Percentiles rank a stretch among this genome's conserved stretches.
Evolutionary conservation across 495 filamentous ascomycete species (phyloP).

Genomic region (Melanomma pulvis-pyrius): DNA sequence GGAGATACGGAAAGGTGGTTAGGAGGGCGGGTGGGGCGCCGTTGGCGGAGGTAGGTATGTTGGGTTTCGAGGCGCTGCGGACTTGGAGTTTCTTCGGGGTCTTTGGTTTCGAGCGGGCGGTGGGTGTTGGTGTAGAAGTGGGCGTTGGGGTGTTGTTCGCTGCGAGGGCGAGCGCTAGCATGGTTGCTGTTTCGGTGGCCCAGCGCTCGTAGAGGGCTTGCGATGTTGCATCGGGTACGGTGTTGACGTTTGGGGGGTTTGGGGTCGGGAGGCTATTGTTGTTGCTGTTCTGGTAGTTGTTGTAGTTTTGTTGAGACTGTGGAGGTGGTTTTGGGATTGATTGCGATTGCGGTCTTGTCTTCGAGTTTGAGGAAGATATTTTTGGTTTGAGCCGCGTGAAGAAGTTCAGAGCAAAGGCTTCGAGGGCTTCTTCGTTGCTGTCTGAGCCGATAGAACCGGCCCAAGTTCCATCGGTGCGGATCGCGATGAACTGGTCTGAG

Average conservation of each 20-base stretch:
- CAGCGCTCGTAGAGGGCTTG: constrained; percentile 25
- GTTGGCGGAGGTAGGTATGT: background rate
- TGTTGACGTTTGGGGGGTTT: background rate
- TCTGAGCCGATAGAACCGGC: constrained; percentile 34
- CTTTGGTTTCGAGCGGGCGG: background rate
- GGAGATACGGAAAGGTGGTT: constrained; percentile 27
- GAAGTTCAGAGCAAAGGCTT: constrained; percentile 29
- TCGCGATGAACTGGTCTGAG: constrained; percentile 31
- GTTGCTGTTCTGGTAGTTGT: background rate
- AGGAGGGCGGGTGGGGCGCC: background rate
- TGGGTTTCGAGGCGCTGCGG: background rate
- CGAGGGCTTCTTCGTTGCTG: constrained; percentile 23
- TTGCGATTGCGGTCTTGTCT: constrained; percentile 5
- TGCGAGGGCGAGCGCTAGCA: constrained; percentile 12
- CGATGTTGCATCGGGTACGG: constrained; percentile 4
- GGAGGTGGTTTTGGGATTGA: constrained; percentile 1
- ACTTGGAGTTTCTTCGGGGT: constrained; percentile 24
- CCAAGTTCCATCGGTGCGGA: constrained; percentile 29
- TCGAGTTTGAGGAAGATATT: background rate
- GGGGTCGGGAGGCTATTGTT: background rate
- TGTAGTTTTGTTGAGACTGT: background rate
- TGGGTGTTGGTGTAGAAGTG: background rate
- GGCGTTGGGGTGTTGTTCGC: background rate
- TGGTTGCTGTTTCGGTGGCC: constrained; percentile 10
- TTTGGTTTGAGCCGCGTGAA: constrained; percentile 13